Percentiles rank a stretch among this genome's conserved stretches.
phyloP scores from a whole-genome alignment of 345 rosid genomes.

The Viola odorata region DNA sequence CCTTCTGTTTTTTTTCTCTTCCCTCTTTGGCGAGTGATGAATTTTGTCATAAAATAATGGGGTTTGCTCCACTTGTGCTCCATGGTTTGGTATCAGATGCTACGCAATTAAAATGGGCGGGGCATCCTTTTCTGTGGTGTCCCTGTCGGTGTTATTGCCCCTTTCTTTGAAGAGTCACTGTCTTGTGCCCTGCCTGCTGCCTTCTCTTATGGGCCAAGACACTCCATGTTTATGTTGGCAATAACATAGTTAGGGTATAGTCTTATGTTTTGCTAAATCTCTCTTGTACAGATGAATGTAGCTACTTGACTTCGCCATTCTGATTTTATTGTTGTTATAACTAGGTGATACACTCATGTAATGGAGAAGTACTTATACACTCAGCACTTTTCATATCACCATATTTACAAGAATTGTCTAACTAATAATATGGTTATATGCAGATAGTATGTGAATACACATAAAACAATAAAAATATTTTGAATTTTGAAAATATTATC shows the following conservation, averaged over 20 bases:
- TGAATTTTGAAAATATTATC: too few species aligned
- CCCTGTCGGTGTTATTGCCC: slow-evolving; percentile 36
- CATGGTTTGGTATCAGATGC: neutral
- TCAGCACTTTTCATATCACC: too few species aligned
- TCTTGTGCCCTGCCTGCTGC: slow-evolving; percentile 18
- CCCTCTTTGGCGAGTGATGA: slow-evolving; percentile 7
- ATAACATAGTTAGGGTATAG: neutral
- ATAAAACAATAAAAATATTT: too few species aligned
- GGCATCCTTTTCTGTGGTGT: slow-evolving; percentile 38
- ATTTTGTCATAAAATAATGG: slow-evolving; percentile 17
- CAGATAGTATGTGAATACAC: too few species aligned
- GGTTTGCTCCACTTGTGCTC: slow-evolving; percentile 22
- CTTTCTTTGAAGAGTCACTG: slow-evolving; percentile 38
- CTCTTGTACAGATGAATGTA: slow-evolving; percentile 9
- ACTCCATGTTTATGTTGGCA: slow-evolving; percentile 7
- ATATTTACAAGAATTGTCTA: too few species aligned
- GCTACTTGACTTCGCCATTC: neutral
- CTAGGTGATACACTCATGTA: too few species aligned
- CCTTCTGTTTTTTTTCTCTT: neutral
- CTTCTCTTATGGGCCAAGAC: slow-evolving; percentile 5
- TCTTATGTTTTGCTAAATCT: slow-evolving; percentile 23
- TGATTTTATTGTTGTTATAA: too few species aligned
- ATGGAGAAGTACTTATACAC: too few species aligned
- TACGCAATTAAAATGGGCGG: neutral
- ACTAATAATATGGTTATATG: too few species aligned